Percentiles rank a stretch among this genome's conserved stretches.
Evolutionary conservation across 1,284 basidiomycete species (phyloP).

Genomic region (Nidula niveotomentosa): DNA sequence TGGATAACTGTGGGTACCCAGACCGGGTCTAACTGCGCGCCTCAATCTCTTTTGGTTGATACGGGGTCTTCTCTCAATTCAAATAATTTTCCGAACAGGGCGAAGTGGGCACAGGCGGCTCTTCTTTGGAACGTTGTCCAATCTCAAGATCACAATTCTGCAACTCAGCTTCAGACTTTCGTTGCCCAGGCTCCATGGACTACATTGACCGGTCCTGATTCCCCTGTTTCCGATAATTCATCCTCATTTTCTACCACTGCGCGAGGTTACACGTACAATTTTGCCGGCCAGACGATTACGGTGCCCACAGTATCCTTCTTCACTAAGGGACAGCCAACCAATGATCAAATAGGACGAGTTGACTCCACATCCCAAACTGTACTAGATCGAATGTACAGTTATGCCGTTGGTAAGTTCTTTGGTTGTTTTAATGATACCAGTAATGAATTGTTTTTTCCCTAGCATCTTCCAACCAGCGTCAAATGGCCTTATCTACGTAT

Average conservation of each 20-base stretch:
- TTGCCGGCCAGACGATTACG: constrained; percentile 51
- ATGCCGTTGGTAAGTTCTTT: constrained; percentile 48
- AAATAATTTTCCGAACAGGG: constrained; percentile 42
- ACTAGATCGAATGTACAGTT: constrained; percentile 59
- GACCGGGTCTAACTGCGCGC: constrained; percentile 40
- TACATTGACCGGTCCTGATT: constrained; percentile 35
- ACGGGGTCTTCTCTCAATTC: constrained; percentile 45
- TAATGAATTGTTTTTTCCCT: constrained; percentile 5
- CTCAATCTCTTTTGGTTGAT: constrained; percentile 56
- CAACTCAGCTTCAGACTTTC: constrained; percentile 41
- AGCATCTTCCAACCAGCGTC: constrained; percentile 58
- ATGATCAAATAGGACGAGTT: constrained; percentile 45
- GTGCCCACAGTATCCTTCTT: constrained; percentile 44
- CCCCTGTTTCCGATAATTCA: constrained; percentile 27
- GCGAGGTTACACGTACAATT: constrained; percentile 58
- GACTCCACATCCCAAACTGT: constrained; percentile 32
- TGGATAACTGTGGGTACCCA: constrained; percentile 47
- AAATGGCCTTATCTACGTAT: constrained; percentile 46
- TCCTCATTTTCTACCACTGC: constrained; percentile 37
- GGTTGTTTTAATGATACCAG: neutral
- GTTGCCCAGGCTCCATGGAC: constrained; percentile 48
- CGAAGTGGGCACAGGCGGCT: constrained; percentile 55
- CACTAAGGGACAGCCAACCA: constrained; percentile 43
- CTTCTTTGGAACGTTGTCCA: constrained; percentile 58
- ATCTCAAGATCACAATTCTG: constrained; percentile 42